phyloP scores from a whole-genome alignment of 176 grass and related monocot genomes.

The Stipa capillata region DNA sequence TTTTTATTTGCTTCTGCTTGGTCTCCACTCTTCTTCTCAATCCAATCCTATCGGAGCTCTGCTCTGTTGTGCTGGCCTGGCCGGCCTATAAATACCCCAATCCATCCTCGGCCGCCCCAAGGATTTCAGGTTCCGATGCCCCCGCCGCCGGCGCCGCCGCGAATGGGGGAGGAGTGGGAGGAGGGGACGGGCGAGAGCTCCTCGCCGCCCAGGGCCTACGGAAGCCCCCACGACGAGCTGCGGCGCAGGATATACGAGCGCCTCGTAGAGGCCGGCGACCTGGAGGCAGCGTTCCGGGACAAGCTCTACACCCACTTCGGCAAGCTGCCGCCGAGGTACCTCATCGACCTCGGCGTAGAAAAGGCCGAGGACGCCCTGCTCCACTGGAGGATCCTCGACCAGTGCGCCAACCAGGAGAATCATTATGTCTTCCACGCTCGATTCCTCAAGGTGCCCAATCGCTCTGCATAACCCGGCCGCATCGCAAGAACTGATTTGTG shows the following conservation, averaged over 20 bases:
- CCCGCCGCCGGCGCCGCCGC: not conserved
- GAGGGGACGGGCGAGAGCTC: conserved; percentile 59
- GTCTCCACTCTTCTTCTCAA: not conserved
- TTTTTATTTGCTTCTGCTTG: not conserved
- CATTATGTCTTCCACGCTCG: conserved; percentile 56
- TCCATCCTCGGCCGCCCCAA: not conserved
- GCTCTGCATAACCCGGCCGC: too few relatives aligned
- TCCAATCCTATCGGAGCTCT: not conserved
- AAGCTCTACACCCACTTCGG: conserved; percentile 43
- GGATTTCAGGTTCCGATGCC: not conserved
- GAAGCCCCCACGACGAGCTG: not conserved
- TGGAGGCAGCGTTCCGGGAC: conserved; percentile 9
- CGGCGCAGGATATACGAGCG: conserved; percentile 35
- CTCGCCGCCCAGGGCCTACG: conserved; percentile 1
- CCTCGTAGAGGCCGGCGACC: conserved; percentile 25
- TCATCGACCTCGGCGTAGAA: conserved; percentile 36
- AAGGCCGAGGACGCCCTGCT: conserved; percentile 63
- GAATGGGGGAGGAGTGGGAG: conserved; percentile 20
- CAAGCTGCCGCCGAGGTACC: conserved; percentile 51
- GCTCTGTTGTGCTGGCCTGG: not conserved
- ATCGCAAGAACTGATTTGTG: too few relatives aligned
- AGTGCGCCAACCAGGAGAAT: conserved; percentile 34
- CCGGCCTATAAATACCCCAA: not conserved
- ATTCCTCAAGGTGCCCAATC: conserved; percentile 44
- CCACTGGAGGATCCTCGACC: conserved; percentile 57